Percentiles rank a stretch among this genome's conserved stretches.
Conservation (phyloP, 257 asterid genomes). For the Catharanthus roseus region DNA sequence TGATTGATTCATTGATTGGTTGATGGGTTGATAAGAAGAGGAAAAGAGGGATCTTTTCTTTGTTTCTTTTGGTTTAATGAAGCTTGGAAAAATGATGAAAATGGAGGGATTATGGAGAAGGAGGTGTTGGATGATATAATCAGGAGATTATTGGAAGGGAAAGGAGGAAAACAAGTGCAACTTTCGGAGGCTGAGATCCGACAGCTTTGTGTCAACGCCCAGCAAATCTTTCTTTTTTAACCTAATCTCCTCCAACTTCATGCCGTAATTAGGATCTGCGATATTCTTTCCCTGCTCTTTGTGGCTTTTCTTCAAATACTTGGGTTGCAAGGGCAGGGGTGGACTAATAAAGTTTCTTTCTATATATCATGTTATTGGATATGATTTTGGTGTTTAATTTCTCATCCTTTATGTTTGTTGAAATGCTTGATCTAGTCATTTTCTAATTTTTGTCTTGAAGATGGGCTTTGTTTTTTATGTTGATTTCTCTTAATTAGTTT, state of each 20-base stretch:
- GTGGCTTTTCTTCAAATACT: background rate
- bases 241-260: constrained; percentile 61
- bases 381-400: constrained; percentile 1
- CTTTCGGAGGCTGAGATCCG: constrained; percentile 95
- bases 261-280: constrained; percentile 84
- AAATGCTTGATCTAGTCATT: too few relatives aligned
- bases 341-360: background rate
- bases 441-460: too few relatives aligned
- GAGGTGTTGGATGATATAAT: constrained; percentile 80
- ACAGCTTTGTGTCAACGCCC: constrained; percentile 76
- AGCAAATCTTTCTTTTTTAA: constrained; percentile 70
- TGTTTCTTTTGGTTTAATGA: background rate
- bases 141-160: constrained; percentile 70
- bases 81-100: constrained; percentile 45
- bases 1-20: constrained; percentile 8
- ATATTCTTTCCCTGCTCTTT: constrained; percentile 24
- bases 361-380: background rate
- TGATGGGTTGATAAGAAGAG: background rate
- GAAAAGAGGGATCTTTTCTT: too few relatives aligned
- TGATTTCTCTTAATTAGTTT: too few relatives aligned
- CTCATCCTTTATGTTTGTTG: background rate
- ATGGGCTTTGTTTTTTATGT: too few relatives aligned
- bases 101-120: constrained; percentile 77
- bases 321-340: background rate
- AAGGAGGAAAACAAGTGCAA: constrained; percentile 81